phyloP scores from a whole-genome alignment of 441 rosid species.

The Adansonia madagascariensis region DNA sequence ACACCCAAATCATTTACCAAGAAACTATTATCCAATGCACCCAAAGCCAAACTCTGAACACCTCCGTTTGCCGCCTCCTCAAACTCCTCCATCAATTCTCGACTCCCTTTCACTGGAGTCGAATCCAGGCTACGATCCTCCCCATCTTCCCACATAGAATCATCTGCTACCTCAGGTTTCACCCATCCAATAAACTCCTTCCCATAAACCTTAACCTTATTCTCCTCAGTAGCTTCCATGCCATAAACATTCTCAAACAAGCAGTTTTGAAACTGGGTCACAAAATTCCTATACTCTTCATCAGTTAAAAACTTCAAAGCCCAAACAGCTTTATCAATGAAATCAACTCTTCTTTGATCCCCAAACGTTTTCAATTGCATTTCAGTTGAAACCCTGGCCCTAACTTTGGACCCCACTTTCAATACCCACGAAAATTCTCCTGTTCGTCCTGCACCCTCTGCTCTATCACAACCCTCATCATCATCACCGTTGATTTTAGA shows the following conservation, averaged over 20 bases:
- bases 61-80: slow-evolving; percentile 74
- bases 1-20: slow-evolving; percentile 68
- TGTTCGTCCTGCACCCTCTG: slow-evolving; percentile 32
- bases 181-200: slow-evolving; percentile 74
- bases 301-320: slow-evolving; percentile 64
- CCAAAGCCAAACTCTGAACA: slow-evolving; percentile 65
- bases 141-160: slow-evolving; percentile 71
- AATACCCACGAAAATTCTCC: slow-evolving; percentile 57
- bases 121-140: slow-evolving; percentile 46
- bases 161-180: slow-evolving; percentile 70
- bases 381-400: slow-evolving; percentile 59
- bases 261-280: slow-evolving; percentile 58
- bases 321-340: slow-evolving; percentile 65
- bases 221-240: slow-evolving; percentile 56
- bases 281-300: slow-evolving; percentile 57
- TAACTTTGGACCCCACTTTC: slow-evolving; percentile 56
- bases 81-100: slow-evolving; percentile 60
- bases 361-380: slow-evolving; percentile 74
- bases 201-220: slow-evolving; percentile 60
- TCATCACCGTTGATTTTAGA: slow-evolving; percentile 34
- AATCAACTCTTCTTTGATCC: slow-evolving; percentile 67
- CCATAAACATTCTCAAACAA: slow-evolving; percentile 68
- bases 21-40: slow-evolving; percentile 72
- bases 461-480: slow-evolving; percentile 38
- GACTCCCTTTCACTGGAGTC: slow-evolving; percentile 33